Base-by-base conservation (phyloP, 306 rosid genomes). In the Astragalus membranaceus region DNA sequence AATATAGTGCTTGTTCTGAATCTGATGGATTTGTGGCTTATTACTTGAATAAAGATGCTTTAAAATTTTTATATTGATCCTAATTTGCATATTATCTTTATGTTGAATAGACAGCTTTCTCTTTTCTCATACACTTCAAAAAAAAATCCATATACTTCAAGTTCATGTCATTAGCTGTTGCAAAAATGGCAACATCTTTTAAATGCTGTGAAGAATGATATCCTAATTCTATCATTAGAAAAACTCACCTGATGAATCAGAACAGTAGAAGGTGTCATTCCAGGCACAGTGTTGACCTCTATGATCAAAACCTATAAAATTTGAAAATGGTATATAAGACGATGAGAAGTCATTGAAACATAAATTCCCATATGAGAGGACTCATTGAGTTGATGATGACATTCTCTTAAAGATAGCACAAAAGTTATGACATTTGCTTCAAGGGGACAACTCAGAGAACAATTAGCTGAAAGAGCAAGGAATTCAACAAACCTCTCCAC, bases 261-360 rank as follows among this genome's bases (percentile, higher is more conserved):
- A 76, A 93, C 96, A 36, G 98, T 93, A 51, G 98, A 93, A 72
- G 96, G 97, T 41, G 96, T 90, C 98, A 93, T 93, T 84, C 98
- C 97, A n/a, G 98, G 98, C 54, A 93, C 98, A 10, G 98, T 90
- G 69, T 93, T 93, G 68, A 93, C 97, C 78, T 93, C 98, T 39
- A 93, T 93, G 36, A 93, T 75, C 89, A 93, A 63, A 44, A 86
- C 94, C 98, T 93, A 74, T 52, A 53, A 55, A 76, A 10, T 72
- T 57, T 50, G 72, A 50, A 80, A 74, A 52, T 77, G 67, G 61
- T 56, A 5, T 6, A 48, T 75, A 66, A 74, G 72, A 76, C 64
- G 51, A 16, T 23, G 43, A 9, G 17, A 57, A 52, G 39, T 65
- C 56, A 79, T 43, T n/a, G 33, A 26, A 59, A 46, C 75, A 58